Evolutionary conservation across 306 rosid genomes (phyloP).

Genomic region (Rosa lucieae): DNA sequence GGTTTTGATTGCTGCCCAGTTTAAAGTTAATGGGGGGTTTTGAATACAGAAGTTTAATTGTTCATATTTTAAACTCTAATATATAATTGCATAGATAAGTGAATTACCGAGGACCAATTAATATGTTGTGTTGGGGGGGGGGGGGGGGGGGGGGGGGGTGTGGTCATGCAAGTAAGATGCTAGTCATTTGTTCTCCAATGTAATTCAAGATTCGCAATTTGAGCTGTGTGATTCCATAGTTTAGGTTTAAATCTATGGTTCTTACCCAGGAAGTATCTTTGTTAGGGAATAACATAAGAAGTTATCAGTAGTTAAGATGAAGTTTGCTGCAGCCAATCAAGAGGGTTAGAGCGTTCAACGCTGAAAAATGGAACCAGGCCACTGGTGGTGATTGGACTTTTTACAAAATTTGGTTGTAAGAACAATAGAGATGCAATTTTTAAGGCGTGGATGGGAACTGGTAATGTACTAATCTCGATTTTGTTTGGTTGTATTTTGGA

Average conservation of each 20-base stretch:
- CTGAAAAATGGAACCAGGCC: slow-evolving; percentile 74
- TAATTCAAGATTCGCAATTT: neutral
- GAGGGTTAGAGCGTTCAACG: slow-evolving; percentile 58
- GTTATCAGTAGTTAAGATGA: slow-evolving; percentile 76
- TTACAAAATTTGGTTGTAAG: slow-evolving; percentile 77
- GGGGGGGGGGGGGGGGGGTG: too few species aligned
- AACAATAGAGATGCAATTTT: slow-evolving; percentile 94
- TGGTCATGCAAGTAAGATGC: slow-evolving; percentile 53
- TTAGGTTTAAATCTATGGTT: slow-evolving; percentile 8
- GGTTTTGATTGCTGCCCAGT: too few species aligned
- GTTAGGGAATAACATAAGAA: slow-evolving; percentile 85
- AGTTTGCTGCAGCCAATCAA: slow-evolving; percentile 74
- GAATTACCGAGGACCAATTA: neutral
- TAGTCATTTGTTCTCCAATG: slow-evolving; percentile 20
- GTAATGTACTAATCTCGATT: slow-evolving; percentile 35
- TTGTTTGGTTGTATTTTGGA: neutral
- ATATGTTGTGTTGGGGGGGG: slow-evolving; percentile 3
- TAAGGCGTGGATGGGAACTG: slow-evolving; percentile 99
- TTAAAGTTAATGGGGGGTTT: neutral
- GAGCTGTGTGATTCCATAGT: neutral
- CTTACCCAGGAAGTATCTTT: slow-evolving; percentile 5
- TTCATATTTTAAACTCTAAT: neutral
- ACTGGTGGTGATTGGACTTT: slow-evolving; percentile 73
- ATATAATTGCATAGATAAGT: neutral
- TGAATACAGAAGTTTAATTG: neutral